These are phyloP conservation scores for Pulveroboletus sp. DNA, from an alignment of 768 basidiomycete genomes.

Conservation along the genomic window DNA sequence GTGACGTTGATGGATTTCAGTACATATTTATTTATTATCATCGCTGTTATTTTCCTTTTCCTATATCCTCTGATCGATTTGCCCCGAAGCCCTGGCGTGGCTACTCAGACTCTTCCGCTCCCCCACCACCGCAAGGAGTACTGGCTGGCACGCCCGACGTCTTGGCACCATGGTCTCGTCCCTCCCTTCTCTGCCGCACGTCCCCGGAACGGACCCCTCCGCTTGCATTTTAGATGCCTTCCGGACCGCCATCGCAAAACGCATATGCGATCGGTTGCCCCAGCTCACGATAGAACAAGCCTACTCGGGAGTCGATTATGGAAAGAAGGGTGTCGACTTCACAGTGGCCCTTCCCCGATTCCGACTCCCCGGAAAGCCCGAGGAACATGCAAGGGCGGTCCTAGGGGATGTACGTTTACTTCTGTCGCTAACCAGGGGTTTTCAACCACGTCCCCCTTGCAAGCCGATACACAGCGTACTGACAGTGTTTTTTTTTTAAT, in stretches of 20 bases:
- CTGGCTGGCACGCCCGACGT: background rate
- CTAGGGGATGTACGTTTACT: constrained; percentile 55
- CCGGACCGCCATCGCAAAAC: constrained; percentile 74
- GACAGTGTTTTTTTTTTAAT: background rate
- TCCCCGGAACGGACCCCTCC: constrained; percentile 55
- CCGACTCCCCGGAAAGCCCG: constrained; percentile 76
- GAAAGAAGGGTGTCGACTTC: constrained; percentile 93
- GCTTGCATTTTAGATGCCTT: constrained; percentile 70
- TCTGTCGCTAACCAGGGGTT: background rate
- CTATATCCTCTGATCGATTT: background rate
- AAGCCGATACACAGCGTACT: background rate
- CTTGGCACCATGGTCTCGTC: constrained; percentile 28
- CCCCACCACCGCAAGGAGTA: background rate
- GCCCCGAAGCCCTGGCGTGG: constrained; percentile 3
- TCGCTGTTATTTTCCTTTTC: background rate
- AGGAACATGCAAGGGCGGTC: constrained; percentile 71
- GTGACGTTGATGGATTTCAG: background rate
- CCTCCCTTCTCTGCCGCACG: constrained; percentile 37
- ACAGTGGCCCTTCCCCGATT: constrained; percentile 90
- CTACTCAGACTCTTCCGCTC: constrained; percentile 3
- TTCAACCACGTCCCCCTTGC: background rate
- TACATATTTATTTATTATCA: background rate
- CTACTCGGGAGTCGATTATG: constrained; percentile 81
- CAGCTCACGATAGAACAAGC: constrained; percentile 68
- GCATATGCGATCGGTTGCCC: constrained; percentile 60